Evolutionary conservation across 495 filamentous ascomycete genomes (phyloP).

Genomic region (Tuber indicum): DNA sequence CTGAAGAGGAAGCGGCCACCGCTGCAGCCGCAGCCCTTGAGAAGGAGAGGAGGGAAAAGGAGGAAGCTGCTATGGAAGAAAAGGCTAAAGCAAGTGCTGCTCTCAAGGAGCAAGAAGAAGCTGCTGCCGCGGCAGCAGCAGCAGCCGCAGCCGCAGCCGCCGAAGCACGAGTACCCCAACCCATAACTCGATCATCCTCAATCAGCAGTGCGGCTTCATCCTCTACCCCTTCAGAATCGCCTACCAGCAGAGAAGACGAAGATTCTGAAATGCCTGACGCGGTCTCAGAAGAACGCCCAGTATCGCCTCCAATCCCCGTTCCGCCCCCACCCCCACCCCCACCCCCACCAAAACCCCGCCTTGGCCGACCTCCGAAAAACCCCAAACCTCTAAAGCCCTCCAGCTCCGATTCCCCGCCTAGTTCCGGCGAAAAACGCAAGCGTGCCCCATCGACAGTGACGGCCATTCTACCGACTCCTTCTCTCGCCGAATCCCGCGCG

Average conservation of each 20-base stretch:
- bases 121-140: constrained; percentile 48
- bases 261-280: constrained; percentile 42
- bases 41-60: constrained; percentile 40
- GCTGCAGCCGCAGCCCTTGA: constrained; percentile 29
- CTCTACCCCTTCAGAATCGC: constrained; percentile 15
- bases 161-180: constrained; percentile 11
- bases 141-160: constrained; percentile 46
- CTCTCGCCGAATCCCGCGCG: constrained; percentile 15
- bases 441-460: constrained; percentile 20
- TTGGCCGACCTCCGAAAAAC: constrained; percentile 32
- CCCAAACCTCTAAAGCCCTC: constrained; percentile 11
- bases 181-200: constrained; percentile 42
- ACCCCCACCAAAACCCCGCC: constrained; percentile 22
- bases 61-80: constrained; percentile 34
- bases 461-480: constrained; percentile 6
- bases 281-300: constrained; percentile 6
- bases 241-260: constrained; percentile 40
- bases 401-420: not conserved
- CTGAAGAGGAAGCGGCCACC: constrained; percentile 31
- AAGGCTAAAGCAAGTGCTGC: constrained; percentile 44
- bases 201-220: constrained; percentile 17
- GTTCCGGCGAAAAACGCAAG: constrained; percentile 17
- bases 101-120: constrained; percentile 40
- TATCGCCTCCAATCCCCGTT: not conserved
- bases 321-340: constrained; percentile 19